Evolutionary conservation across 768 basidiomycete species (phyloP).

Genomic region (Coprinellus aureogranulatus): DNA sequence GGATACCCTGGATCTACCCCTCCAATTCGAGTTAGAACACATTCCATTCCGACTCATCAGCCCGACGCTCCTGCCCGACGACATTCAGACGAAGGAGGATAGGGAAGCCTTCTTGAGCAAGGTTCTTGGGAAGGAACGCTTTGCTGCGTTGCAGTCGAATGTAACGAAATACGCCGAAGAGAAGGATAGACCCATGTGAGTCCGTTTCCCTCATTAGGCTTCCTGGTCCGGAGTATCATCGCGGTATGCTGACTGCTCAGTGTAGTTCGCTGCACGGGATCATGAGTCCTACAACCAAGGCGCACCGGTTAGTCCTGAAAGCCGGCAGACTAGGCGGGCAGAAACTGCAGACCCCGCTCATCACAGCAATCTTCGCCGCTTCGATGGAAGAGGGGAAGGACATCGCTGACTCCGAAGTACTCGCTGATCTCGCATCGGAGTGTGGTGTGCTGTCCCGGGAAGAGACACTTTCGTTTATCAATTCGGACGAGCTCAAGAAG

Average conservation of each 20-base stretch:
- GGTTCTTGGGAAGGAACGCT: conserved; percentile 54
- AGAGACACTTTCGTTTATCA: conserved; percentile 63
- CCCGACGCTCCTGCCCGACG: conserved; percentile 34
- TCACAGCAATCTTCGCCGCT: conserved; percentile 61
- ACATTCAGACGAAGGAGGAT: conserved; percentile 36
- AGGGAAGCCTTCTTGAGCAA: conserved; percentile 41
- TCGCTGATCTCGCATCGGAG: conserved; percentile 57
- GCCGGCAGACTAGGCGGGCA: conserved; percentile 64
- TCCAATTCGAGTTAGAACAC: conserved; percentile 51
- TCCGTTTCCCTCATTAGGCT: too few species aligned
- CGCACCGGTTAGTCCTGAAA: conserved; percentile 71
- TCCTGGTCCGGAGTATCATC: background rate
- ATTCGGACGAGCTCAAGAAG: conserved; percentile 60
- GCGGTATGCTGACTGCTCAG: background rate
- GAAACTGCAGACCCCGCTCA: conserved; percentile 52
- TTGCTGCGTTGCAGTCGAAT: conserved; percentile 36
- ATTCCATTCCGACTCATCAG: conserved; percentile 50
- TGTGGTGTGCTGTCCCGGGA: conserved; percentile 54
- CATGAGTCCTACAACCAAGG: conserved; percentile 63
- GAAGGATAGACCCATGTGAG: conserved; percentile 57
- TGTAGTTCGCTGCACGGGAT: conserved; percentile 56
- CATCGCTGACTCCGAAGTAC: conserved; percentile 54
- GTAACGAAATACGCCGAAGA: conserved; percentile 54
- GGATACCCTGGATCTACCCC: conserved; percentile 44
- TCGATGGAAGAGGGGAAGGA: conserved; percentile 66